phyloP scores from a whole-genome alignment of 176 grass and related monocot genomes.

The Thalia dealbata region DNA sequence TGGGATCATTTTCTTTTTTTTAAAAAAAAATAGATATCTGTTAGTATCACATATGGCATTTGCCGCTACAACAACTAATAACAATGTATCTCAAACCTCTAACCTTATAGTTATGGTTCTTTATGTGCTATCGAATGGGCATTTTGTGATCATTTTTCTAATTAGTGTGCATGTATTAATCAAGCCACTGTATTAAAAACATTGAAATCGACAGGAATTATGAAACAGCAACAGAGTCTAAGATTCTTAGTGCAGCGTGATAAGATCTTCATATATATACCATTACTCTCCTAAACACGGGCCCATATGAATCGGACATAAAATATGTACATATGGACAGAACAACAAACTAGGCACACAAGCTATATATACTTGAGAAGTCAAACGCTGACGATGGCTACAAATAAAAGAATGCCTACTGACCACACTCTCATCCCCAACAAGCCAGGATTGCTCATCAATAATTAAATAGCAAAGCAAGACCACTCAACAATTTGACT shows the following conservation, averaged over 20 bases:
- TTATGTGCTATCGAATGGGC: too few relatives aligned
- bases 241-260: background rate
- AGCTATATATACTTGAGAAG: background rate
- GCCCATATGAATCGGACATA: conserved; percentile 13
- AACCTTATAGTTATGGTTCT: too few relatives aligned
- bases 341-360: conserved; percentile 7
- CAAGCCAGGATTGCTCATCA: background rate
- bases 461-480: conserved; percentile 1
- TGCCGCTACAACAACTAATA: too few relatives aligned
- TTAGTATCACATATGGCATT: too few relatives aligned
- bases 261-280: background rate
- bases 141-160: background rate
- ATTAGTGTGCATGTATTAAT: background rate
- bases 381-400: background rate
- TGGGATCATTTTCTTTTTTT: background rate
- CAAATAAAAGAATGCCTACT: conserved; percentile 21
- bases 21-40: too few relatives aligned
- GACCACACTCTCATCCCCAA: background rate
- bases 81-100: too few relatives aligned
- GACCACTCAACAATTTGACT: background rate
- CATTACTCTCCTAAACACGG: background rate
- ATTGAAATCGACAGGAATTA: background rate
- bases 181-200: background rate
- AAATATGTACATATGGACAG: conserved; percentile 6
- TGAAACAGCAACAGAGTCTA: background rate